These are phyloP conservation scores for Oropetium thomaeum DNA, from an alignment of 176 grass and related monocot species.

Conservation along the genomic window DNA sequence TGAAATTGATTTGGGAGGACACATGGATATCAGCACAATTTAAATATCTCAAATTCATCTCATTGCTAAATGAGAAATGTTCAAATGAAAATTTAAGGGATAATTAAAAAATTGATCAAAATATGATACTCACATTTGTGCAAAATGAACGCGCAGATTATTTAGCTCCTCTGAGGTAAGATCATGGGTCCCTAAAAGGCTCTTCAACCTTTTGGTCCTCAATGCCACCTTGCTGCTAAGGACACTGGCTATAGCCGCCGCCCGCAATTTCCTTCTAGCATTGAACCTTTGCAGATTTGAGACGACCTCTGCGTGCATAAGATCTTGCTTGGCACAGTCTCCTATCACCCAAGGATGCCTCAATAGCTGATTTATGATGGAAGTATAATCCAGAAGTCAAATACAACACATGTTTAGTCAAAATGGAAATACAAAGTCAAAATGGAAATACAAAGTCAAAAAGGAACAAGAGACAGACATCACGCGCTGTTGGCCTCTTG, in stretches of 20 bases:
- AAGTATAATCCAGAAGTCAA: not conserved
- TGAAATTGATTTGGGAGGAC: not conserved
- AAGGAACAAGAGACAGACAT: conserved; percentile 38
- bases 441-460: not conserved
- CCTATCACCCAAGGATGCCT: conserved; percentile 71
- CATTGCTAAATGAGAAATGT: not conserved
- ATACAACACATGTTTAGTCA: not conserved
- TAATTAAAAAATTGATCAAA: not conserved
- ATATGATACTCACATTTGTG: conserved; percentile 43
- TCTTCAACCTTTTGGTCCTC: conserved; percentile 63
- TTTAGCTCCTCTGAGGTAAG: conserved; percentile 59
- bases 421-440: not conserved
- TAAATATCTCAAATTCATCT: not conserved
- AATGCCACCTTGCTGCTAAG: conserved; percentile 60
- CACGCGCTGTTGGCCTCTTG: conserved; percentile 58
- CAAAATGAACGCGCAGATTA: conserved; percentile 54
- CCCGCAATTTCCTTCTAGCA: conserved; percentile 60
- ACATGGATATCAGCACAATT: not conserved
- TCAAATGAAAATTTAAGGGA: not conserved
- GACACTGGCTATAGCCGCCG: conserved; percentile 65
- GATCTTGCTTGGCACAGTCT: conserved; percentile 63
- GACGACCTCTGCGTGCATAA: conserved; percentile 60
- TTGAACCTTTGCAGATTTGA: conserved; percentile 76
- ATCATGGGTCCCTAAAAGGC: conserved; percentile 61
- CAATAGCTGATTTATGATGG: conserved; percentile 42